Evolutionary conservation across 495 filamentous ascomycete species (phyloP).

Genomic region (Aspergillus taichungensis): DNA sequence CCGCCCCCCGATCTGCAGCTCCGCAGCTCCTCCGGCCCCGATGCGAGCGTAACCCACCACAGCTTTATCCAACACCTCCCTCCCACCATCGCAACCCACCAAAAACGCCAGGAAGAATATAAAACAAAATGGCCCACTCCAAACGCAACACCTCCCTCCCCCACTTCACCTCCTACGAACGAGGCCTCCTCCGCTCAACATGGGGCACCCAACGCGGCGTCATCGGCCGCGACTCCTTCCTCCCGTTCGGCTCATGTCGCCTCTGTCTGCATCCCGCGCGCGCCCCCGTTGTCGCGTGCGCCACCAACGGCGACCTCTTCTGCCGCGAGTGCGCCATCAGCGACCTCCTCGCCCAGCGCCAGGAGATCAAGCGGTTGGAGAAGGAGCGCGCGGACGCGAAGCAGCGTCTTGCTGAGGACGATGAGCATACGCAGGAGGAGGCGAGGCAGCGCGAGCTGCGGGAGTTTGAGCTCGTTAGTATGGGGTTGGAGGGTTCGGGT

Average conservation of each 20-base stretch:
- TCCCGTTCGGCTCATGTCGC: conserved; percentile 83
- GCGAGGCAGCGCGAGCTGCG: conserved; percentile 24
- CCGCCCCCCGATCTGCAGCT: too few species aligned
- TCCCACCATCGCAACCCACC: background rate
- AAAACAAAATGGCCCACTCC: conserved; percentile 35
- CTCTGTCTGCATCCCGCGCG: conserved; percentile 81
- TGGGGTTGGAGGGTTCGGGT: conserved; percentile 26
- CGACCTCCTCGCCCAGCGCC: conserved; percentile 82
- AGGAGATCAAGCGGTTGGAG: conserved; percentile 83
- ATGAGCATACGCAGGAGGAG: conserved; percentile 28
- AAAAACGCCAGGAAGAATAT: too few species aligned
- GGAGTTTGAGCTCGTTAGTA: conserved; percentile 35
- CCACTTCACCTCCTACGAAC: conserved; percentile 92
- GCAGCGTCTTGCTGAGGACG: conserved; percentile 31
- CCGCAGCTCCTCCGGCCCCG: too few species aligned
- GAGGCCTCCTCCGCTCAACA: conserved; percentile 62
- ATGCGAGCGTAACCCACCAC: too few species aligned
- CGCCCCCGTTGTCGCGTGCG: conserved; percentile 71
- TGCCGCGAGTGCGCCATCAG: conserved; percentile 90
- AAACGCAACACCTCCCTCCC: conserved; percentile 96
- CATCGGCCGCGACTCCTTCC: conserved; percentile 84
- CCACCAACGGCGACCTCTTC: conserved; percentile 82
- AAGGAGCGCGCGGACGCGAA: conserved; percentile 49
- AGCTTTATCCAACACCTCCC: too few species aligned
- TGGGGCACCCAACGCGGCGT: conserved; percentile 82